These are phyloP conservation scores for Litsea cubeba DNA, from an alignment of 164 flowering plant species.

Conservation along the genomic window DNA sequence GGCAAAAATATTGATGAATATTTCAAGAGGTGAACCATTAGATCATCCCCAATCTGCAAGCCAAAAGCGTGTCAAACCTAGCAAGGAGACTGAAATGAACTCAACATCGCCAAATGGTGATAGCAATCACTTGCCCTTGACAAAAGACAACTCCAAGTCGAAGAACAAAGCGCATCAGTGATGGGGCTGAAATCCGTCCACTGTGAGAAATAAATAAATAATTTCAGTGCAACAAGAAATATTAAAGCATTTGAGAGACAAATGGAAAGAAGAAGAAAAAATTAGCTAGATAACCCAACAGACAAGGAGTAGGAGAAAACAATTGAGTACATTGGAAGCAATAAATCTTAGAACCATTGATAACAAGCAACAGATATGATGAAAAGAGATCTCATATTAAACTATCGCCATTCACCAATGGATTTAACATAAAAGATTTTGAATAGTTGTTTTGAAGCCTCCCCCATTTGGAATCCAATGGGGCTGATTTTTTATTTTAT, in stretches of 20 bases:
- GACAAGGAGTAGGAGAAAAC: background rate
- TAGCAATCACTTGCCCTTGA: constrained; percentile 41
- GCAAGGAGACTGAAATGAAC: background rate
- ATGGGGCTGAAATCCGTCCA: constrained; percentile 26
- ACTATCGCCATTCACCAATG: no score
- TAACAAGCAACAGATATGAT: background rate
- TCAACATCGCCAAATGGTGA: background rate
- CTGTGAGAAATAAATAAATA: constrained; percentile 28
- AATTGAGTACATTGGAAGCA: background rate
- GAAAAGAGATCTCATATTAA: background rate
- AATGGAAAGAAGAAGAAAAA: background rate
- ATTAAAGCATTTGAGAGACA: background rate
- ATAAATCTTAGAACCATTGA: background rate
- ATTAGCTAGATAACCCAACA: background rate
- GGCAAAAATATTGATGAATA: constrained; percentile 65
- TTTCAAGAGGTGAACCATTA: constrained; percentile 58
- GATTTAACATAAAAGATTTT: no score
- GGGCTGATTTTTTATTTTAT: no score
- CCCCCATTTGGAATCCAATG: no score
- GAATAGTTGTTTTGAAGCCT: no score
- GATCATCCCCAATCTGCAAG: constrained; percentile 65
- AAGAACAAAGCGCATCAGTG: constrained; percentile 38
- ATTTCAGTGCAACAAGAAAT: background rate
- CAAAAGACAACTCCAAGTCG: constrained; percentile 57
- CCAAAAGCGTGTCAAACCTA: constrained; percentile 3